These are phyloP conservation scores for Colletotrichum limetticola DNA, from an alignment of 2,329 filamentous ascomycete genomes.

Conservation along the genomic window DNA sequence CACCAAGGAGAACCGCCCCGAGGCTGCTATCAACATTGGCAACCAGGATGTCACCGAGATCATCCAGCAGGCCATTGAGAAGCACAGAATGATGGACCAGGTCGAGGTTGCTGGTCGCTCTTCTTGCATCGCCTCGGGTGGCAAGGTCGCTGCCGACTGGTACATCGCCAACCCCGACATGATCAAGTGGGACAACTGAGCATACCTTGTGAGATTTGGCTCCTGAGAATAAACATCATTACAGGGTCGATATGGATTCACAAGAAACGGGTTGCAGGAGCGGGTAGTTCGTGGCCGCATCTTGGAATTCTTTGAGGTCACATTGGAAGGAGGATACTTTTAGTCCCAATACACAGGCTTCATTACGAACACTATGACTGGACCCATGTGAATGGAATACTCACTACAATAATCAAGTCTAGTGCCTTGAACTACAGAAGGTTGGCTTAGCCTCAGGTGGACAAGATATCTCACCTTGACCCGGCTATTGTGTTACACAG, in stretches of 20 bases:
- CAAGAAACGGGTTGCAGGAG: not conserved
- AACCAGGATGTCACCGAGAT: not conserved
- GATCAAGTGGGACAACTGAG: not conserved
- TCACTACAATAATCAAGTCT: not conserved
- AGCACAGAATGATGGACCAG: not conserved
- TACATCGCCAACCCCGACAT: not conserved
- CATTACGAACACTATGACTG: not conserved
- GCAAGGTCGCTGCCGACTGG: not conserved
- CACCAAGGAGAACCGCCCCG: not conserved
- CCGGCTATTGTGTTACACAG: not conserved
- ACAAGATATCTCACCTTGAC: not conserved
- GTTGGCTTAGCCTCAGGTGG: too few relatives aligned
- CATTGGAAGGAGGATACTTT: not conserved
- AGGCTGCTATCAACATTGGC: not conserved
- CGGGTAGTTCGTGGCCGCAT: too few relatives aligned
- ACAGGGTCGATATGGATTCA: not conserved
- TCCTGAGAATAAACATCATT: not conserved
- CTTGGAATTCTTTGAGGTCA: not conserved
- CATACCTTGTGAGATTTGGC: not conserved
- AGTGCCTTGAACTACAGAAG: not conserved
- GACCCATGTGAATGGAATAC: not conserved
- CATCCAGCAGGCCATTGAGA: not conserved
- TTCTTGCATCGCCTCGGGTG: not conserved
- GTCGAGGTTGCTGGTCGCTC: not conserved
- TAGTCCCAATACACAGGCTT: not conserved